Conservation (phyloP, 2,329 filamentous ascomycete genomes). For the Phyllosticta citrichinensis region DNA sequence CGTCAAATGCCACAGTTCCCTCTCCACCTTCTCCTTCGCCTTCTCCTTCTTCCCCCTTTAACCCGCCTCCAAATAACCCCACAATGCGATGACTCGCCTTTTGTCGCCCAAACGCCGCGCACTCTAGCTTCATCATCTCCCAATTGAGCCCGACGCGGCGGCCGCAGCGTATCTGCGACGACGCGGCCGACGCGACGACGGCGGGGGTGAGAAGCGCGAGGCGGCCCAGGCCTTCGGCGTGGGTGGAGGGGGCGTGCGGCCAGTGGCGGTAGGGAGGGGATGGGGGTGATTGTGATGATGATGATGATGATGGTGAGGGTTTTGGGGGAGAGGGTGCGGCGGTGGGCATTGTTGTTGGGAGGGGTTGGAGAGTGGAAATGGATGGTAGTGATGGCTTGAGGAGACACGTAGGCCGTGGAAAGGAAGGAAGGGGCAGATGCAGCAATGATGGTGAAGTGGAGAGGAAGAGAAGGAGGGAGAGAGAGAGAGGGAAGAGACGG, state of each 20-base stretch:
- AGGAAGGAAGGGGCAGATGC: no score
- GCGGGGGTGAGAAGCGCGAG: slow-evolving; percentile 45
- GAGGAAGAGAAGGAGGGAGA: no score
- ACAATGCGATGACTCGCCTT: slow-evolving; percentile 43
- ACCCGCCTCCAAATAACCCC: slow-evolving; percentile 33
- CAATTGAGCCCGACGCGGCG: slow-evolving; percentile 31
- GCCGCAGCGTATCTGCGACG: slow-evolving; percentile 37
- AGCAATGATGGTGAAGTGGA: no score
- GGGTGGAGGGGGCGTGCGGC: slow-evolving; percentile 35
- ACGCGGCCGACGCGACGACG: slow-evolving; percentile 32
- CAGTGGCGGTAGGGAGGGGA: slow-evolving; percentile 40
- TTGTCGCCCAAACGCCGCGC: slow-evolving; percentile 44
- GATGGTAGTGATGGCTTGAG: no score
- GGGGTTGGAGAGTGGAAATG: no score
- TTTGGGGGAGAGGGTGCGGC: slow-evolving; percentile 59
- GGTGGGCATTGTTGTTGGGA: slow-evolving; percentile 23
- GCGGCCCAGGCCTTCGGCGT: slow-evolving; percentile 45
- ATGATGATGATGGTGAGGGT: slow-evolving; percentile 39
- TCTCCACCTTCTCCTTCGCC: no score
- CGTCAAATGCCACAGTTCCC: slow-evolving; percentile 27
- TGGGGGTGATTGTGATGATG: slow-evolving; percentile 33
- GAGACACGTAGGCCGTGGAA: no score
- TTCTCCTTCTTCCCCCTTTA: neutral
- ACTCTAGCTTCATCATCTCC: slow-evolving; percentile 36
- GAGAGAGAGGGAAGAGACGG: no score